Evolutionary conservation across 2,329 filamentous ascomycete species (phyloP).

Genomic region (Phyllosticta citrichinensis): DNA sequence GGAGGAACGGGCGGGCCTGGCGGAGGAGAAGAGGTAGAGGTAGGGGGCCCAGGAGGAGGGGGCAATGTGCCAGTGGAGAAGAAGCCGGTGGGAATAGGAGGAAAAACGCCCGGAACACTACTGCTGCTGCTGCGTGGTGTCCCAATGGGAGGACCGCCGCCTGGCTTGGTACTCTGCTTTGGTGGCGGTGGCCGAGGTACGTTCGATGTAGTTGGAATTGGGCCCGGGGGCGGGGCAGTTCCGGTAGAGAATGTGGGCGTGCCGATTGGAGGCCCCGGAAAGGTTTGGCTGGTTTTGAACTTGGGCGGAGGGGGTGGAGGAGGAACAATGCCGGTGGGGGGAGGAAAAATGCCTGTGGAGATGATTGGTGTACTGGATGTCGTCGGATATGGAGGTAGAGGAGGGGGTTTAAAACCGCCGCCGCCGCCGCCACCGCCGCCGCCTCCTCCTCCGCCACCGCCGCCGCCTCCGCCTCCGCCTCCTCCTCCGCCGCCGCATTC

Average conservation of each 20-base stretch:
- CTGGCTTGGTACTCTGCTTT: not conserved
- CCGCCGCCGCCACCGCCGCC: no score
- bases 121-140: not conserved
- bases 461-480: no score
- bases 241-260: not conserved
- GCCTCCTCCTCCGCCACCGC: no score
- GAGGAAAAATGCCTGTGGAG: not conserved
- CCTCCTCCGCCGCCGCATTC: not conserved
- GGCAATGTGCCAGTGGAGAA: not conserved
- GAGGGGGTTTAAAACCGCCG: not conserved
- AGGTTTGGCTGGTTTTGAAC: not conserved
- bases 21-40: constrained; percentile 13
- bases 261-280: not conserved
- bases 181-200: not conserved
- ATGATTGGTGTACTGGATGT: no score
- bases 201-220: not conserved
- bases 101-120: constrained; percentile 7
- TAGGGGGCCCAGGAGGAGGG: constrained; percentile 8
- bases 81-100: not conserved
- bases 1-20: constrained; percentile 12
- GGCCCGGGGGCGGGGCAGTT: not conserved
- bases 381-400: not conserved
- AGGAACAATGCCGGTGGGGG: not conserved
- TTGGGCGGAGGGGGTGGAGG: not conserved
- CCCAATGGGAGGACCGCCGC: not conserved